phyloP scores from a whole-genome alignment of 371 early-diverging fungal species.

The Mortierella sp. region DNA sequence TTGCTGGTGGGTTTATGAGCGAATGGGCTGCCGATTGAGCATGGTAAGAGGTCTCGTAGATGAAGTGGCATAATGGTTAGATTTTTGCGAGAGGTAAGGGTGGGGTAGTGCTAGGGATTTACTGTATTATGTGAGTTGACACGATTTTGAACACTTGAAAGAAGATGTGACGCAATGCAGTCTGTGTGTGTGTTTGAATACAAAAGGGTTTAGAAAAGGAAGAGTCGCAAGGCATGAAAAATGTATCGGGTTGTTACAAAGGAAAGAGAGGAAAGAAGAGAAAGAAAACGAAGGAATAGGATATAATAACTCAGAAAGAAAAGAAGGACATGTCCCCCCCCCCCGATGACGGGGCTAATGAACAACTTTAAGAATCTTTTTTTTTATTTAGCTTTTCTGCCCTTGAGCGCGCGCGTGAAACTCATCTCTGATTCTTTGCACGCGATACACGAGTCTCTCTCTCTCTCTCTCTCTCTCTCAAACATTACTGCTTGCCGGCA shows the following conservation, averaged over 20 bases:
- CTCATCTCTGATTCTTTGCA: not conserved
- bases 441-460: not conserved
- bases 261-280: not conserved
- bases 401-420: not conserved
- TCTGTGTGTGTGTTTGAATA: not conserved
- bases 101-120: not conserved
- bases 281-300: not conserved
- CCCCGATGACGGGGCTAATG: not conserved
- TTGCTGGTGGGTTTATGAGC: not conserved
- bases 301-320: not conserved
- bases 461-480: too few relatives aligned
- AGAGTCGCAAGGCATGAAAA: not conserved
- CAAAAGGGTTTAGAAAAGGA: not conserved
- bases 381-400: not conserved
- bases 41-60: not conserved
- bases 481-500: not conserved
- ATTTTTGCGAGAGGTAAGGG: not conserved
- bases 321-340: too few relatives aligned
- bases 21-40: not conserved
- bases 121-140: not conserved
- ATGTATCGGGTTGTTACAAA: not conserved
- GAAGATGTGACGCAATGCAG: not conserved
- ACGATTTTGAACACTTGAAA: not conserved
- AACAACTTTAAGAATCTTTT: not conserved
- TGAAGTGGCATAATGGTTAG: not conserved